A percentile compares a stretch with the other conserved stretches of the same genome.
These are phyloP conservation scores for Inonotus obliquus DNA, from an alignment of 1,284 basidiomycete genomes.

Conservation along the genomic window DNA sequence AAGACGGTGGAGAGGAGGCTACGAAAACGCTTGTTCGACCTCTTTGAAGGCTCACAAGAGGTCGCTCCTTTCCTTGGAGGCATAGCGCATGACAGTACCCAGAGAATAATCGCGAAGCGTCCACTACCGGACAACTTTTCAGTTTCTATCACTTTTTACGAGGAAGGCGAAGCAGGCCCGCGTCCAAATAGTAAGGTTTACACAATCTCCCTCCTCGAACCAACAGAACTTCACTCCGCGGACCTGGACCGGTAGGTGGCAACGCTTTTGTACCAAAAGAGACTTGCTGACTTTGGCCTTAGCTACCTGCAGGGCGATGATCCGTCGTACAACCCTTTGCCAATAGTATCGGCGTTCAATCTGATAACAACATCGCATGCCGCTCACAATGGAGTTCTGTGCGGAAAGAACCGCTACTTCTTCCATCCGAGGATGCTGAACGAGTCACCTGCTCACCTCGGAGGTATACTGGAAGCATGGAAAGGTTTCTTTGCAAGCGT, in stretches of 20 bases:
- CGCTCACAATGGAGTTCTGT: constrained; percentile 46
- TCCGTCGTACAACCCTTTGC: constrained; percentile 43
- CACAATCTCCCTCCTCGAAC: constrained; percentile 45
- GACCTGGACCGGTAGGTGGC: constrained; percentile 46
- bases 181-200: constrained; percentile 42
- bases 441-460: constrained; percentile 30
- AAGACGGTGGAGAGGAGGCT: constrained; percentile 37
- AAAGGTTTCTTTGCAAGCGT: constrained; percentile 68
- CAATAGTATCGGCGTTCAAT: constrained; percentile 59
- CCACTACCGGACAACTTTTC: constrained; percentile 53
- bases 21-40: constrained; percentile 47
- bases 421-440: constrained; percentile 34
- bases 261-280: not conserved
- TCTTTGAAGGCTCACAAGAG: constrained; percentile 47
- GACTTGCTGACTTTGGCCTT: not conserved
- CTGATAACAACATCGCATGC: constrained; percentile 60
- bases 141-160: constrained; percentile 45
- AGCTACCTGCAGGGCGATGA: constrained; percentile 52
- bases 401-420: constrained; percentile 62
- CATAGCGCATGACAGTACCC: constrained; percentile 59
- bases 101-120: constrained; percentile 51
- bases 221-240: constrained; percentile 39
- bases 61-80: constrained; percentile 39
- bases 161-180: constrained; percentile 48
- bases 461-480: constrained; percentile 50